Evolutionary conservation across 2,329 filamentous ascomycete species (phyloP), one percentile per base, ranked within the genome.

Genomic region (Apiospora aurea): DNA sequence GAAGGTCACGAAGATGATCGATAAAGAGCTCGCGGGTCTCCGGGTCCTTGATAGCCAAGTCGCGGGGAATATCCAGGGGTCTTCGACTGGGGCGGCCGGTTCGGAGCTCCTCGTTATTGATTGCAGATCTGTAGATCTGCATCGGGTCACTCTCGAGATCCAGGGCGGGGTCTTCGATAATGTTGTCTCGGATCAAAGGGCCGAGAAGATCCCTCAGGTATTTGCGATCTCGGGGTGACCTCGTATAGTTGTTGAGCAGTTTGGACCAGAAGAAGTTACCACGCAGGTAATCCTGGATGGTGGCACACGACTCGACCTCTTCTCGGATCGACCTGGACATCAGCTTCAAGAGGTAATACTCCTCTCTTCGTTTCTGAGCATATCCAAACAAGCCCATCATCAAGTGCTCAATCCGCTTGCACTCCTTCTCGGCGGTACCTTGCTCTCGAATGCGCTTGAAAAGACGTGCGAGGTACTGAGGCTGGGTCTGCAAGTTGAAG

Each of bases 341-440:
- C 29, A 98, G 87, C 83, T 97, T 98, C 73, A 99, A 86, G 6
- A 99, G 87, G 81, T 98, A 97, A 83, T 98, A 99, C 80, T 99
- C 96, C 81, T 99, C 96, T 80, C 96, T 89, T 74, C 95, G 90
- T 85, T 98, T 99, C 81, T 99, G 96, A 0, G 96, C 96, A 79
- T 98, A 97, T 29, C 96, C 97, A 78, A 98, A 99, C 46, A 98
- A 87, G 13, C 95, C 94, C 95, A 99, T 98, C 83, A 97, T 94
- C 73, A 99, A 85, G 74, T 96, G 93, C 81, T 98, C 96, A 71
- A 97, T 93, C 69, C 94, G 91, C 83, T 97, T 97, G 80, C 91
- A 93, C 78, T 99, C 96, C 82, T 96, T 97, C 78, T 99, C 96
- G 0, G 94, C 86, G 1, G 93, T 94, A 57, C 93, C 94, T 77